Conservation (phyloP, 2,329 filamentous ascomycete genomes). For the Apiospora marii region DNA sequence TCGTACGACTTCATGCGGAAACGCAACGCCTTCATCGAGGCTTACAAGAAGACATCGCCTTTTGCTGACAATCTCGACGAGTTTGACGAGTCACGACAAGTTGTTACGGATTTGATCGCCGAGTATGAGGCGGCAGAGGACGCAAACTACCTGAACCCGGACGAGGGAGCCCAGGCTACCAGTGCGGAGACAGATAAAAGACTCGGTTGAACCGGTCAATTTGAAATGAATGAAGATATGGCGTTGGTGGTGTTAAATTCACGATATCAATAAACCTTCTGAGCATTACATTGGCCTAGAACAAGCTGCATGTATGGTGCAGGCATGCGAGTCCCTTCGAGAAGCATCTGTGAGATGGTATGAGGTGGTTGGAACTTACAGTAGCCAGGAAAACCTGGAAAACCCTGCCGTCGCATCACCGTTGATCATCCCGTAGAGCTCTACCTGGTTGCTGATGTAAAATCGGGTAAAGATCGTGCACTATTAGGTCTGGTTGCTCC, state of each 20-base stretch:
- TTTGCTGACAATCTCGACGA: slow-evolving; percentile 92
- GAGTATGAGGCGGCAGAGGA: slow-evolving; percentile 97
- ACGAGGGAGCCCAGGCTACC: slow-evolving; percentile 60
- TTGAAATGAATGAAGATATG: not conserved
- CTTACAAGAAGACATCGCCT: slow-evolving; percentile 93
- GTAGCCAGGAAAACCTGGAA: not conserved
- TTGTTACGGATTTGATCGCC: slow-evolving; percentile 87
- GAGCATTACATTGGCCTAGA: not conserved
- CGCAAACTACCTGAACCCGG: slow-evolving; percentile 86
- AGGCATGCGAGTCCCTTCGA: slow-evolving; percentile 1
- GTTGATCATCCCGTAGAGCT: slow-evolving; percentile 5
- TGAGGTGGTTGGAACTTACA: not conserved
- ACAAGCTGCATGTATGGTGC: not conserved
- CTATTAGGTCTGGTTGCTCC: not conserved
- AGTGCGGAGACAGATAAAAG: slow-evolving; percentile 63
- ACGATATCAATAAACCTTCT: slow-evolving; percentile 22
- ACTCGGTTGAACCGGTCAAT: slow-evolving; percentile 43
- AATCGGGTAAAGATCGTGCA: not conserved
- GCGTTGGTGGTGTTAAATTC: slow-evolving; percentile 17
- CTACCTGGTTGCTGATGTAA: not conserved
- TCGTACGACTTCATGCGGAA: slow-evolving; percentile 96
- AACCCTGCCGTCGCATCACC: not conserved
- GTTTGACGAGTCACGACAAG: slow-evolving; percentile 93
- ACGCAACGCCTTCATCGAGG: slow-evolving; percentile 94
- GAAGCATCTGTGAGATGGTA: slow-evolving; percentile 13